Evolutionary conservation across 257 asterid species (phyloP), one percentile per base, ranked within the genome.

Genomic region (Solanum chiquidenum): DNA sequence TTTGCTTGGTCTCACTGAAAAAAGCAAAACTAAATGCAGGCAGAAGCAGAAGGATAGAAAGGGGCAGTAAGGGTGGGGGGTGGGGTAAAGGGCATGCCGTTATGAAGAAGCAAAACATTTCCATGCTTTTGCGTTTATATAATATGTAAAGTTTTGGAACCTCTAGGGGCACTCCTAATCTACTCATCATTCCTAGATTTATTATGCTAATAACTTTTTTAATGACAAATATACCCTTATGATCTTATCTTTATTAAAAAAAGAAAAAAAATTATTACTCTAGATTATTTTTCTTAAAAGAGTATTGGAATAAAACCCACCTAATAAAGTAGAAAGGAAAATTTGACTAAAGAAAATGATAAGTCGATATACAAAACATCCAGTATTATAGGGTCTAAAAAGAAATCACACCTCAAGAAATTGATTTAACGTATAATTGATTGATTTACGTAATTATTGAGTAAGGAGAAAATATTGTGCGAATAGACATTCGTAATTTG

Each of bases 91-190:
- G 87, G 91, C 85, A 89, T 87, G 79, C 88, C 91, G 91, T 87
- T 89, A 46, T 74, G 64, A 72, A 76, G 91, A 84, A 87, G 91
- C 90, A 85, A 79, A 68, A 89, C 87, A 79, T 87, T 85, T 69
- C 69, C 80, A 66, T 77, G 42, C 60, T 42, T 76, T 76, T 74
- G 83, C 49, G 90, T 62, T 87, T 40, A 83, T 55, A 83, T 52
- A 71, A 69, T 87, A 68, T 80, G 85, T 79, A 44, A 79, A 79
- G 84, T 42, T 76, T 75, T 42, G 62, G 84, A 77, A 42, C 60
- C 74, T 79, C 87, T 46, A 87, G 34, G 87, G 83, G 69, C 84
- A 55, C 88, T 74, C 82, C 87, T 3, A 40, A 55, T 42, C 29
- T 82, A 29, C 69, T 31, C 86, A 82, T 82, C 44, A 82, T 49